Base-by-base conservation (phyloP, 2,329 filamentous ascomycete genomes). In the Pseudocercospora ulei region DNA sequence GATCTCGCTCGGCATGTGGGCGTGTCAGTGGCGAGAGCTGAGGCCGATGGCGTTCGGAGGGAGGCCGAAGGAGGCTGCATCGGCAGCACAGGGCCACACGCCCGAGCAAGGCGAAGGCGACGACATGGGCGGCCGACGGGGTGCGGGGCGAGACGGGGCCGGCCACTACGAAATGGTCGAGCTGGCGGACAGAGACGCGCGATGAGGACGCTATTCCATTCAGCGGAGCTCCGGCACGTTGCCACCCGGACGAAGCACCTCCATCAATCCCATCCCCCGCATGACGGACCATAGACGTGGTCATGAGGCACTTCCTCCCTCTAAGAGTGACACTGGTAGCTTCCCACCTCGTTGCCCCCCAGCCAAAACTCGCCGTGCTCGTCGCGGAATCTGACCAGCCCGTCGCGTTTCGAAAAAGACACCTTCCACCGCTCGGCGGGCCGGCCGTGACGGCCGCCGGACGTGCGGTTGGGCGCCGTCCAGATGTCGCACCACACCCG, bases 21-120 rank as follows among this genome's bases (percentile, higher is more conserved):
- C 80, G 2, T 96, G 88, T 59, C 84, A 80, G 56, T 92, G 86
- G 70, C 73, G 88, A 44, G 90, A 98, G 63, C 66, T 98, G 39
- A 73, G 77, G 55, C 88, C 90, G 7, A 92, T 96, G 53, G 80
- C 75, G 43, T 95, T 96, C 57, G 85, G 85, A 12, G 80, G 80
- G 2, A 67, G 64, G 28, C 52, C 55, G 5, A 57, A 57, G 33
- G 31, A 46, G 23, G 49, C 41, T 6, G 48, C 47, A 20, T 30
- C 44, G 29, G 39, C 35, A 12, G 36, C 35, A 11, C 45, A 45
- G 35, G 40, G 41, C 17, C 46, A 45, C 11, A 35, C 41, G 7
- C 37, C 46, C 14, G 63, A 62, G 30, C 60, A 62, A 19, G 60
- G 57, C 3, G 59, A 52, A 7, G 64, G 64, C 3, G 59, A 61